Base-by-base conservation (phyloP, 2,329 filamentous ascomycete genomes). In the Stemphylium beticola region DNA sequence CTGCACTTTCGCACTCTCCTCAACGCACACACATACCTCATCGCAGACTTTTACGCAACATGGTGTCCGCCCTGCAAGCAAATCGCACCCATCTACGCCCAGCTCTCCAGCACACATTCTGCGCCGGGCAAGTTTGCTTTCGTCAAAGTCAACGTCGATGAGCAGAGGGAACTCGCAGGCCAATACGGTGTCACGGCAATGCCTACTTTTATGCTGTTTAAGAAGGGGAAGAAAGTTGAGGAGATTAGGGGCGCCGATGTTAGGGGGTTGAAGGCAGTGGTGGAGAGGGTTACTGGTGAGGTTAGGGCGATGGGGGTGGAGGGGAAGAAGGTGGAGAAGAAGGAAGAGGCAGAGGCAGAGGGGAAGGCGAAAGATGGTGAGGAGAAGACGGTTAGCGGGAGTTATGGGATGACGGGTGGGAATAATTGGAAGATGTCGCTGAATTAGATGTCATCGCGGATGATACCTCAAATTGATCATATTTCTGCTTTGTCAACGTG, bases 21-120 rank as follows among this genome's bases (percentile, higher is more conserved):
- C 14, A 65, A 57, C n/a, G 58, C 59, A 0, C 67, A 73, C 55
- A 72, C 67, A n/a, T 74, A 72, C 57, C 72, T 82, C 54, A 74
- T 83, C 45, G 76, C 79, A 61, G 81, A 83, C 67, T 82, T 81
- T 74, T 81, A 79, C 67, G 81, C 81, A 12, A 79, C 78, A 59
- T 85, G 83, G 82, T 85, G 83, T 65, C 82, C 81, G 2, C 83
- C 82, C 14, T 85, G 83, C 76, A 82, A 82, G 66, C 75, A 78
- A 50, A 82, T 85, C 52, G 77, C 78, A 0, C 83, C 82, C 43
- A 72, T 80, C 58, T 80, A 83, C 70, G 76, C 78, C 44, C 77
- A 82, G 62, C 77, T 84, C 59, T 81, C 81, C 60, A 75, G 77
- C 17, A 67, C 77, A n/a, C 78, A 84, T 66, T 55, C 74, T 26